Evolutionary conservation across 805 yeast genomes (phyloP).

Genomic region (Nakazawaea ernobii): DNA sequence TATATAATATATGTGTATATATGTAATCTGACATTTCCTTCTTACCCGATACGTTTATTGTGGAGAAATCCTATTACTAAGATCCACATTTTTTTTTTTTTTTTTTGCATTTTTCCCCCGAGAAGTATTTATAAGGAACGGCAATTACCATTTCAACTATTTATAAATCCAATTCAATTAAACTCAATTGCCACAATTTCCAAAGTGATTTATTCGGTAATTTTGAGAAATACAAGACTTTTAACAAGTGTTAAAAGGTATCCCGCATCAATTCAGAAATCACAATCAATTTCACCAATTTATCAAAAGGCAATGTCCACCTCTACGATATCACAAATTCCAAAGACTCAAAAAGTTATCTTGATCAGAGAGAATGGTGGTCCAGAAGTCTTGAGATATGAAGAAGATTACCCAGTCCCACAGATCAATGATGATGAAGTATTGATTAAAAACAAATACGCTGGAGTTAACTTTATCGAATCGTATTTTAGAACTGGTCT

Average conservation of each 20-base stretch:
- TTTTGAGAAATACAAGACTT: neutral
- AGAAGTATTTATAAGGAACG: neutral
- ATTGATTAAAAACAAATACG: conserved; percentile 64
- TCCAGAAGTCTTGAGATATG: conserved; percentile 54
- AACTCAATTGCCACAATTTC: no score
- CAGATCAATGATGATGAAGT: conserved; percentile 49
- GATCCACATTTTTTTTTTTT: no score
- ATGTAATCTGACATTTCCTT: neutral
- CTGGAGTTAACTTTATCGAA: conserved; percentile 84
- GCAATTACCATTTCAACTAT: no score
- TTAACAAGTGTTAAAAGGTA: no score
- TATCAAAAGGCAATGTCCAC: neutral
- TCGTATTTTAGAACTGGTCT: conserved; percentile 76
- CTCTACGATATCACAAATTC: conserved; percentile 27
- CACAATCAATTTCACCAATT: neutral
- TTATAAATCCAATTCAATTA: no score
- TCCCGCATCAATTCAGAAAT: no score
- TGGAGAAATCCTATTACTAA: no score
- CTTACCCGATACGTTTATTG: no score
- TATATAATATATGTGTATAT: neutral
- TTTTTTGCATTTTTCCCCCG: neutral
- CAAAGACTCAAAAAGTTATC: conserved; percentile 51
- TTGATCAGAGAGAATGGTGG: conserved; percentile 51
- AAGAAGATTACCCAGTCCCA: conserved; percentile 54
- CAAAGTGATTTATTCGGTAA: neutral